Base-by-base conservation (phyloP, 306 rosid genomes). In the Acacia confusa region DNA sequence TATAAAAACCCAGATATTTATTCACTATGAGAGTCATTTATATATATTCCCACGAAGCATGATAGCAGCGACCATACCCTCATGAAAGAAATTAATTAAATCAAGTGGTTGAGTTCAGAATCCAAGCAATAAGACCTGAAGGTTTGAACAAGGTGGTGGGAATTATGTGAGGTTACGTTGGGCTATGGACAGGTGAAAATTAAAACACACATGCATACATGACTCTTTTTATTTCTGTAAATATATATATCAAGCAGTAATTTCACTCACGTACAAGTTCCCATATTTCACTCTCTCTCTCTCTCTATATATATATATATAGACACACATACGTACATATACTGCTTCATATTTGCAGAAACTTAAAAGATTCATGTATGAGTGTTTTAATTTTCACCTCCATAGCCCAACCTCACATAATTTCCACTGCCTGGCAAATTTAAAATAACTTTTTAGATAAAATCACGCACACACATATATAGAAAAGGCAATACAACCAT, bases 41-140 rank as follows among this genome's bases (percentile, higher is more conserved):
- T 48, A 12, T 12, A 50, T 50, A 50, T 43, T 64, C 61, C 66
- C 30, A 34, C 61, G 81, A 84, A 1, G 67, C 70, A 75, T 82
- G 84, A 5, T 7, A 19, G 82, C 84, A 87, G 44, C 9, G 25
- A 32, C 41, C 45, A 14, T 78, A 82, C 57, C 88, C 90, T 84
- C n/a, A n/a, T n/a, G 82, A n/a, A 70, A 6, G 20, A 28, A 13
- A 53, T 20, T 7, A 13, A 53, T 20, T 7, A 19, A 13, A 63
- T 63, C 3, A 15, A 28, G 0, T 2, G 40, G 40, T 6, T 28
- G 11, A 63, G 3, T 7, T 63, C 41, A 28, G 40, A 28, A 75
- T 43, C n/a, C 4, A 63, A 63, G 19, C 17, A 28, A 63, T 14
- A 63, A 63, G 2, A 63, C 40, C 69, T 10, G 30, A 40, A 61